Base-by-base conservation (phyloP, 2,329 filamentous ascomycete genomes). In the Dryadomyces quercivorus region DNA sequence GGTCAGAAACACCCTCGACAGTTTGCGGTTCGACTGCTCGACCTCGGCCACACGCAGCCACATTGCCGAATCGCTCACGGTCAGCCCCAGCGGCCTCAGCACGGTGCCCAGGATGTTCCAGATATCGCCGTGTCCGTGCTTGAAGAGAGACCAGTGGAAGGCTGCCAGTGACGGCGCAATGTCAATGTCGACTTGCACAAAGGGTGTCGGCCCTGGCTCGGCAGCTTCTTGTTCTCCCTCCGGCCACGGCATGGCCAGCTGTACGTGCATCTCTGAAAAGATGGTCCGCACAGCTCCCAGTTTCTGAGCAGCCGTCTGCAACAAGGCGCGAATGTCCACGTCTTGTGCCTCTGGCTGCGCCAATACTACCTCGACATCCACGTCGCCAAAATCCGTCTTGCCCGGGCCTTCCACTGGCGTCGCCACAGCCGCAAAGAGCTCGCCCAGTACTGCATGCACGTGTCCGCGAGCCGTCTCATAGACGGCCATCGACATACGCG, bases 181-280 rank as follows among this genome's bases (percentile, higher is more conserved):
- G 34, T 78, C 74, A 1, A 92, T 65, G 63, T 93, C 88, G 26
- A 92, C 72, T 61, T 93, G 88, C 5, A 88, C 75, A 61, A 74
- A 77, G 45, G 20, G 26, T 21, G 47, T n/a, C n/a, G 12, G 43
- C 38, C 42, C 47, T 44, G n/a, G 18, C n/a, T 3, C 8, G 9
- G 22, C 13, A 10, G 36, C 13, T 5, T 38, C 13, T 8, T 49
- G 10, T 34, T n/a, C 2, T 1, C 12, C 45, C 16, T 20, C 45
- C 8, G 78, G 78, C 75, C 78, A 81, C 0, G 72, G 74, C 2
- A 88, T 67, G 1, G 83, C 83, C 47, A 80, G 70, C 50, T 40
- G 36, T 16, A 40, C 15, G 75, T 72, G 2, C 66, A 71, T 5
- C 67, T 64, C 16, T 59, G 59, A 31, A 3, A 73, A 69, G 43